A percentile compares a stretch with the other conserved stretches of the same genome.
Evolutionary conservation across 345 rosid species (phyloP).

Genomic region (Citrus inodora): DNA sequence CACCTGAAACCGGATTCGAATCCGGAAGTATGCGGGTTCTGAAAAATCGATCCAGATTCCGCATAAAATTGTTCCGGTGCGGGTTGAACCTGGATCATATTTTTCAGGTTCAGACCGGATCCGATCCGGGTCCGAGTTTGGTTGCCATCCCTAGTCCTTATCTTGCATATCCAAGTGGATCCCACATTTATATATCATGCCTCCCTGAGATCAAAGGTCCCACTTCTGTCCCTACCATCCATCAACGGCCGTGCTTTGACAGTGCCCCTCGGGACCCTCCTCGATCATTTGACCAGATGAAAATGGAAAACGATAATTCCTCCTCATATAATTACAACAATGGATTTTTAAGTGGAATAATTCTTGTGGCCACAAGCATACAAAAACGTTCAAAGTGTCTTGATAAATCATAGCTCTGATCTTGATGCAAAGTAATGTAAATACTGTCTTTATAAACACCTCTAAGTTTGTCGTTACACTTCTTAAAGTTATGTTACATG

Average conservation of each 20-base stretch:
- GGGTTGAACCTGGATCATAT: rapidly evolving
- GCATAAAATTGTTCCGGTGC: too few species aligned
- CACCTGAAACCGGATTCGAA: rapidly evolving
- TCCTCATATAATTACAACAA: neutral
- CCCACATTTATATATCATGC: constrained; percentile 13
- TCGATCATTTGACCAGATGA: neutral
- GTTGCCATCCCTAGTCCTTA: neutral
- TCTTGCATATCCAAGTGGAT: constrained; percentile 26
- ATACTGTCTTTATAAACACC: too few species aligned
- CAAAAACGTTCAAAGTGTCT: neutral
- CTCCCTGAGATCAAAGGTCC: constrained; percentile 7
- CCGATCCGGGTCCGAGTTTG: too few species aligned
- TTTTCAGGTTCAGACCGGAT: rapidly evolving
- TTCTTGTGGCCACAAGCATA: constrained; percentile 3
- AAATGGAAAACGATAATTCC: neutral
- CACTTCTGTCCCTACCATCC: neutral
- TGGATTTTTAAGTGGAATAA: neutral
- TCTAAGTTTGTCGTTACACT: too few species aligned
- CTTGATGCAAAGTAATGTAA: too few species aligned
- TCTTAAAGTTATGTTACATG: too few species aligned
- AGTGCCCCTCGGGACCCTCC: neutral
- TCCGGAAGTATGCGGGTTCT: rapidly evolving
- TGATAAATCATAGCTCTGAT: neutral
- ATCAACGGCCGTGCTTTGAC: constrained; percentile 14
- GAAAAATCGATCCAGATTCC: too few species aligned